Evolutionary conservation across 805 yeast genomes (phyloP).

Genomic region (Candida alai): DNA sequence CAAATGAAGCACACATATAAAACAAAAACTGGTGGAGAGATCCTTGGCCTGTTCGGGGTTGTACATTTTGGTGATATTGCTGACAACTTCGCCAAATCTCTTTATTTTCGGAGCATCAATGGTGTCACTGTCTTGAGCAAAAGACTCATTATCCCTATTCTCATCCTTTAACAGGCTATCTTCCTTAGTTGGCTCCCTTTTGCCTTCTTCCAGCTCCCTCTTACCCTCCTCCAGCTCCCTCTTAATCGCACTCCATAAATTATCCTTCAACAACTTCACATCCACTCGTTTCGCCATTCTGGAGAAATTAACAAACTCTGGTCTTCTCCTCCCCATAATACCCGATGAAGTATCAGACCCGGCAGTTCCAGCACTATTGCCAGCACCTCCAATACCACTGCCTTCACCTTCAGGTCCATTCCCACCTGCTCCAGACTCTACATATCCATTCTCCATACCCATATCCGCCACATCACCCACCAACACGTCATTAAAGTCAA

Average conservation of each 20-base stretch:
- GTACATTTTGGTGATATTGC: slow-evolving; percentile 31
- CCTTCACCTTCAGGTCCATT: slow-evolving; percentile 7
- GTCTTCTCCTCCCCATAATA: slow-evolving; percentile 20
- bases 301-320: slow-evolving; percentile 40
- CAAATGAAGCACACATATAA: slow-evolving; percentile 41
- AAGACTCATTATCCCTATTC: slow-evolving; percentile 19
- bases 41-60: slow-evolving; percentile 37
- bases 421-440: slow-evolving; percentile 1
- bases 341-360: no score
- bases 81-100: slow-evolving; percentile 35
- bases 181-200: neutral
- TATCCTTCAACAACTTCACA: slow-evolving; percentile 37
- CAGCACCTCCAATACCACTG: slow-evolving; percentile 7
- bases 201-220: slow-evolving; percentile 8
- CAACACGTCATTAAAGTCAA: slow-evolving; percentile 43
- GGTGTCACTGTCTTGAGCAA: slow-evolving; percentile 15
- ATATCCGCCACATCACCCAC: slow-evolving; percentile 9
- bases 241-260: slow-evolving; percentile 36
- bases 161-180: slow-evolving; percentile 6
- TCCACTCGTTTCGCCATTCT: slow-evolving; percentile 42
- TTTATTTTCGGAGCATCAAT: slow-evolving; percentile 24
- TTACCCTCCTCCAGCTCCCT: slow-evolving; percentile 11
- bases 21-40: slow-evolving; percentile 43
- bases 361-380: no score
- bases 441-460: slow-evolving; percentile 8